Evolutionary conservation across 495 filamentous ascomycete genomes (phyloP).

Genomic region (Jackrogersella minutella): DNA sequence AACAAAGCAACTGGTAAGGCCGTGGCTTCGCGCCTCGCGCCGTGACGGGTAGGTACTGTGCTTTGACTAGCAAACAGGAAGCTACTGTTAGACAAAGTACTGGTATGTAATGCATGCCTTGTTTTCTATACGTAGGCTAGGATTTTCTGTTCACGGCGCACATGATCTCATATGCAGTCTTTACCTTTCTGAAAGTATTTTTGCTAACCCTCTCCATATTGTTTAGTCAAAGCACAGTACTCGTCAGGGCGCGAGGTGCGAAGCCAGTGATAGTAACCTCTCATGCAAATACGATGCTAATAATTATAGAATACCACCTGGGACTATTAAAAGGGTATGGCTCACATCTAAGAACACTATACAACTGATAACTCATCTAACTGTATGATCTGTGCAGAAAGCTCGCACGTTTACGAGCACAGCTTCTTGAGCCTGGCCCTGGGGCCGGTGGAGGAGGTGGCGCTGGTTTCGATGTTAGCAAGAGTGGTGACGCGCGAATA

Average conservation of each 20-base stretch:
- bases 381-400: constrained; percentile 65
- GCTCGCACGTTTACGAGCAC: constrained; percentile 92
- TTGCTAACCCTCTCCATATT: no score
- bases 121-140: no score
- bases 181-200: no score
- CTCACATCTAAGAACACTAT: neutral
- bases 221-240: no score
- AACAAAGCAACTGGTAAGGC: constrained; percentile 96
- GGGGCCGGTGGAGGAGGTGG: constrained; percentile 78
- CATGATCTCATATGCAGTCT: no score
- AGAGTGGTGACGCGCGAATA: constrained; percentile 96
- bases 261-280: neutral
- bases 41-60: no score
- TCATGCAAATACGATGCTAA: constrained; percentile 37
- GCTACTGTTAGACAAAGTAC: no score
- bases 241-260: no score
- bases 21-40: no score
- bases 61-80: no score
- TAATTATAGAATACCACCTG: constrained; percentile 85
- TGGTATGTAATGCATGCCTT: no score
- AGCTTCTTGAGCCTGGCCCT: constrained; percentile 89
- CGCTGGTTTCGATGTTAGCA: constrained; percentile 93
- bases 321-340: constrained; percentile 93
- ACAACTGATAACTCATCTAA: constrained; percentile 11
- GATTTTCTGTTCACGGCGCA: no score